Evolutionary conservation across 225 moss, liverwort and hornwort species (phyloP).

Genomic region (Antitrichia curtipendula): DNA sequence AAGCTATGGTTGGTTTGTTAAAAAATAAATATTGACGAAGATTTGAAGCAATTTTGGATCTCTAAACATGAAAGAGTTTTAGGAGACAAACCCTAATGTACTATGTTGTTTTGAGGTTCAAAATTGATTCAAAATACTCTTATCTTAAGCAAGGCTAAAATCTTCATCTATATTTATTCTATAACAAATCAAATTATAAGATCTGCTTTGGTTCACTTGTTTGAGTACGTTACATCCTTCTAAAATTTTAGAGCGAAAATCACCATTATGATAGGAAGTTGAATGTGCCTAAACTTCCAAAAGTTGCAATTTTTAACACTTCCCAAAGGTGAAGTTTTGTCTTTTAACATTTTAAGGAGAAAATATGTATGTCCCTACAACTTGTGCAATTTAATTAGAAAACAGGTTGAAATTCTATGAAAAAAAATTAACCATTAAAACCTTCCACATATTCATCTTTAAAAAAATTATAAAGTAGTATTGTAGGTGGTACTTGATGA

Average conservation of each 20-base stretch:
- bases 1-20: no score
- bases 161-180: background rate
- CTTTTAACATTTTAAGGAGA: background rate
- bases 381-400: background rate
- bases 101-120: accelerated
- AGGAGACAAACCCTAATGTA: no score
- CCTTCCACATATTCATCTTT: background rate
- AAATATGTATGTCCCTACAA: no score
- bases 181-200: accelerated
- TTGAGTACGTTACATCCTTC: accelerated
- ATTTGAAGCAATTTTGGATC: no score
- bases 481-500: background rate
- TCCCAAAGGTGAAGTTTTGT: accelerated
- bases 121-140: background rate
- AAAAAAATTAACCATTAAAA: background rate
- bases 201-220: accelerated
- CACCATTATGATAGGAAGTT: accelerated
- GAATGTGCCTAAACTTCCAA: background rate
- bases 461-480: background rate
- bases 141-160: background rate
- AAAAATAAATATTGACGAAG: no score
- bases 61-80: no score
- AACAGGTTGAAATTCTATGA: background rate
- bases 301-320: background rate
- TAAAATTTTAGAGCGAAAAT: background rate